Evolutionary conservation across 2,329 filamentous ascomycete species (phyloP), one percentile per base, ranked within the genome.

Genomic region (Aspergillus clavatus): DNA sequence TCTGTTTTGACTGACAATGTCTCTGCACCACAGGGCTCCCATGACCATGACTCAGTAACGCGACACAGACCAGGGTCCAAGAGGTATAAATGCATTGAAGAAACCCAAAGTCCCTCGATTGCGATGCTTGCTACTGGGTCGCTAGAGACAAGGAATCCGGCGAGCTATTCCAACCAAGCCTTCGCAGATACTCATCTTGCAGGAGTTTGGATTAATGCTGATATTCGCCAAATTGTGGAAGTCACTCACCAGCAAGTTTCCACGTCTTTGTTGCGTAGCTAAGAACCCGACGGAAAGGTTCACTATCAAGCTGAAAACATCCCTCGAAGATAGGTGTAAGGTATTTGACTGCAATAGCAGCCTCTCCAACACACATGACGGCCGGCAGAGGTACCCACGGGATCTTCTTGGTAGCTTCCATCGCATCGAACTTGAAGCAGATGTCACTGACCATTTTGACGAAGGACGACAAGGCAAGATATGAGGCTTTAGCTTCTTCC

Each of bases 391-490:
- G 47, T 21, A 50, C 44, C 19, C 40, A 44, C 1, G 26, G 24
- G 4, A 43, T 35, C 22, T 44, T 50, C 0, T 28, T 19, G 0
- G 4, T 18, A 3, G 8, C 16, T 8, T 19, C 16, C 3, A 41
- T 29, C 2, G 46, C 37, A n/a, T 41, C 22, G 14, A 45, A 48
- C n/a, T 45, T 45, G 14, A 16, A 21, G 18, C 31, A 45, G 18
- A 45, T 48, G 12, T 48, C 46, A 10, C 28, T 18, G 12, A 48
- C 42, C 42, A 48, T 48, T 6, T 36, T 48, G 23, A 45, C 19
- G 4, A 41, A 40, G 1, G 46, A 35, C 3, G 5, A 2, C 2
- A 48, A 16, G 1, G 46, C 46, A 16, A 41, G 21, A 7, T 41
- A 4, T 12, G 45, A 47, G 14, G 28, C 12, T 11, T 10, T 5